Percentiles rank a stretch among this genome's conserved stretches.
Conservation (phyloP, 116 monocot genomes). For the Cymodocea nodosa region DNA sequence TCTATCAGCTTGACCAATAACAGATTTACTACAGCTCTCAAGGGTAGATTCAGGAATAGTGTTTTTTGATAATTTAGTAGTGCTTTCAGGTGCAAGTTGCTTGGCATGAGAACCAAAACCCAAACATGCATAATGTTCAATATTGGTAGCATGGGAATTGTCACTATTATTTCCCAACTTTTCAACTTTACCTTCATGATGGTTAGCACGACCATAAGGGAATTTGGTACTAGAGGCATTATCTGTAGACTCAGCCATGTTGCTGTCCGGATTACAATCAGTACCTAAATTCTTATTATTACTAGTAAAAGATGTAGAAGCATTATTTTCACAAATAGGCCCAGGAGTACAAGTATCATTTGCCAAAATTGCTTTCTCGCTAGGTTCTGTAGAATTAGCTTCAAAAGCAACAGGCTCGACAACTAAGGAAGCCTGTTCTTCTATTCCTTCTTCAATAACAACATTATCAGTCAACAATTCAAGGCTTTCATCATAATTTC, state of each 20-base stretch:
- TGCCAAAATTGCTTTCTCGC: background rate
- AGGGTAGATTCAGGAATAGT: background rate
- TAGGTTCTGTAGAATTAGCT: background rate
- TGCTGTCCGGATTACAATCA: constrained; percentile 1
- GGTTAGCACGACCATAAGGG: background rate
- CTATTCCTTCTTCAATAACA: constrained; percentile 8
- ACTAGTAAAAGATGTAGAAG: background rate
- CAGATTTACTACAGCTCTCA: background rate
- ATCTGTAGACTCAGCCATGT: background rate
- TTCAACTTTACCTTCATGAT: background rate
- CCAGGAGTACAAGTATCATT: background rate
- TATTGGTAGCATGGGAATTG: background rate
- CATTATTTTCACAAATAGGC: constrained; percentile 2
- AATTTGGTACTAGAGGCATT: background rate
- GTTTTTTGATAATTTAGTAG: background rate
- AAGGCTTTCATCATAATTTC: constrained; percentile 34
- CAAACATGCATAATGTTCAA: constrained; percentile 1
- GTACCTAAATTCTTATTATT: background rate
- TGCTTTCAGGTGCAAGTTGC: background rate
- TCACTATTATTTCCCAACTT: background rate
- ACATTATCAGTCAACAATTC: constrained; percentile 12
- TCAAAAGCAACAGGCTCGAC: background rate
- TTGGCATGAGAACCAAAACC: constrained; percentile 7
- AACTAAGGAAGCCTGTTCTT: constrained; percentile 9
- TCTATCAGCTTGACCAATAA: background rate